Base-by-base conservation (phyloP, 345 rosid genomes). In the Melaleuca quinquenervia region DNA sequence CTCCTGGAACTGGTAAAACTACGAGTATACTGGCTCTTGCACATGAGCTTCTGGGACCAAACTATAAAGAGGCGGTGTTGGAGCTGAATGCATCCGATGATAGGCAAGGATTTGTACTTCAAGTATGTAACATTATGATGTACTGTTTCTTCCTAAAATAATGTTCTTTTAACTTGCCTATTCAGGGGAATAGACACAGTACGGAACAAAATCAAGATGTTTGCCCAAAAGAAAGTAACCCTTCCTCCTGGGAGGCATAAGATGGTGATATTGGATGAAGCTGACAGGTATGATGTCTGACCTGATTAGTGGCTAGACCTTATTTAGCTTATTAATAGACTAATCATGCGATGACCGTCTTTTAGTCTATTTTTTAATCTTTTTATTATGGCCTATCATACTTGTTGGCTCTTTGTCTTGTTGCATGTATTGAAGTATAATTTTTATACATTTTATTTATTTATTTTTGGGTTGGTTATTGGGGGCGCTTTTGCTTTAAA, bases 21-120 rank as follows among this genome's bases (percentile, higher is more conserved):
- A 94, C 99, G 6, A 96, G 99, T 90, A 94, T 97, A 89, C 85
- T 96, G 90, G 99, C 99, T 86, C 99, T 97, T 87, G 98, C 99
- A 3, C 99, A 95, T 80, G 98, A 97, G 92, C 97, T 96, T 1
- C 88, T 96, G 84, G 99, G 99, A n/a, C 92, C 95, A 3, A 93
- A 91, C 50, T 96, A 91, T 85, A 96, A 82, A 88, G 99, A 96
- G 87, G 98, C 96, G 86, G 99, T 97, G 89, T 82, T 96, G 82
- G 99, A 97, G 93, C 86, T 97, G 84, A 97, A 97, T 93, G 99
- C 99, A 82, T 97, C 99, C 3, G 98, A 97, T 92, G 99, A 97
- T 89, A 94, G 99, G 99, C 93, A 84, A 13, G 86, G 27, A 86
- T 41, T 83, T 58, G 29, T 49, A 20, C 36, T 45, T 60, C 22